phyloP scores from a whole-genome alignment of 495 filamentous ascomycete species.

The Melanomma pulvis-pyrius region DNA sequence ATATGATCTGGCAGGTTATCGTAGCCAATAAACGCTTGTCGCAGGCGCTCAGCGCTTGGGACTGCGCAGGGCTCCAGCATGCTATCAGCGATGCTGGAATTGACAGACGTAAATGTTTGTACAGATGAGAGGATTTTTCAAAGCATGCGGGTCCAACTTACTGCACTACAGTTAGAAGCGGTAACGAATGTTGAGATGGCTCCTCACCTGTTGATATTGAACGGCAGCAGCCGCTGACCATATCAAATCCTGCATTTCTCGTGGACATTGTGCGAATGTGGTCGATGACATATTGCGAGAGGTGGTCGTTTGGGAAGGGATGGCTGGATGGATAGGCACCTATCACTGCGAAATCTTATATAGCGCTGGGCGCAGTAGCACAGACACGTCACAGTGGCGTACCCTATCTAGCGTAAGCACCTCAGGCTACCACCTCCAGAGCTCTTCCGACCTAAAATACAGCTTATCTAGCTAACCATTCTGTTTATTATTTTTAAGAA shows the following conservation, averaged over 20 bases:
- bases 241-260: slow-evolving; percentile 4
- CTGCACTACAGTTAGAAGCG: background rate
- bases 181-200: background rate
- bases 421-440: no score
- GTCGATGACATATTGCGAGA: slow-evolving; percentile 2
- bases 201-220: slow-evolving; percentile 10
- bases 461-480: no score
- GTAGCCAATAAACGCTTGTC: slow-evolving; percentile 13
- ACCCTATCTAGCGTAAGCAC: no score
- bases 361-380: no score
- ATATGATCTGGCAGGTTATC: slow-evolving; percentile 1
- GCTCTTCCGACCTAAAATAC: no score
- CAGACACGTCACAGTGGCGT: no score
- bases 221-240: slow-evolving; percentile 14
- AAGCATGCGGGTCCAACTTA: background rate
- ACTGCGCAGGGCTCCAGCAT: background rate
- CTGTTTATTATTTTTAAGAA: no score
- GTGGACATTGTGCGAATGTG: background rate
- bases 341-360: no score
- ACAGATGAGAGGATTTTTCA: background rate
- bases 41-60: background rate
- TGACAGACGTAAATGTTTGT: background rate
- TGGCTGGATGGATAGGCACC: no score
- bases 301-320: background rate
- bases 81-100: slow-evolving; percentile 4